Conservation (phyloP, 2,329 filamentous ascomycete species). For the Hirsutella thompsonii region DNA sequence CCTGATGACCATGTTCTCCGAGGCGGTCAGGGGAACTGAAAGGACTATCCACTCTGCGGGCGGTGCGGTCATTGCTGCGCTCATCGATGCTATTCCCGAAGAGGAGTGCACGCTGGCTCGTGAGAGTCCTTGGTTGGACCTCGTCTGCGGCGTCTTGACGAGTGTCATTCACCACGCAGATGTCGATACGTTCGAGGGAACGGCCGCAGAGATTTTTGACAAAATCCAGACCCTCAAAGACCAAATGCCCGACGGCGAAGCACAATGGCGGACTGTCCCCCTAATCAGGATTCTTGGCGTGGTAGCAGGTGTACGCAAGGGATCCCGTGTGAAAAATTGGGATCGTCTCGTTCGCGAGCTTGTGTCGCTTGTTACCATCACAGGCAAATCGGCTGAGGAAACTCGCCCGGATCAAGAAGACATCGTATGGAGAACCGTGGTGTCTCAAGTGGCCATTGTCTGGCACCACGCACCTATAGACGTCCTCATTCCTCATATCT, state of each 20-base stretch:
- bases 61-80: conserved; percentile 34
- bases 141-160: conserved; percentile 65
- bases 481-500: conserved; percentile 57
- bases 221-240: conserved; percentile 25
- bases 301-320: conserved; percentile 68
- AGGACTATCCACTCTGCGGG: conserved; percentile 47
- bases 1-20: conserved; percentile 82
- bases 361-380: conserved; percentile 34
- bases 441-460: conserved; percentile 50
- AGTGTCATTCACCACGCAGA: conserved; percentile 75
- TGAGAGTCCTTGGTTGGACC: conserved; percentile 42
- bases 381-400: conserved; percentile 26
- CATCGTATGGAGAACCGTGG: conserved; percentile 42
- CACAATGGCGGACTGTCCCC: conserved; percentile 28
- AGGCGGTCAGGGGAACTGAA: conserved; percentile 57
- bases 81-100: conserved; percentile 38
- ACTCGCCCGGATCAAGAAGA: conserved; percentile 21
- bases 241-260: conserved; percentile 11
- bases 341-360: conserved; percentile 44
- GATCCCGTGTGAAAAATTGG: conserved; percentile 64
- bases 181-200: conserved; percentile 55
- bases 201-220: conserved; percentile 50
- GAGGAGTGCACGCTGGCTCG: conserved; percentile 35
- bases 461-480: conserved; percentile 72
- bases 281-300: conserved; percentile 52